These are phyloP conservation scores for Lodderomyces parapsilosis DNA, from an alignment of 1,139 yeast species.

Conservation along the genomic window DNA sequence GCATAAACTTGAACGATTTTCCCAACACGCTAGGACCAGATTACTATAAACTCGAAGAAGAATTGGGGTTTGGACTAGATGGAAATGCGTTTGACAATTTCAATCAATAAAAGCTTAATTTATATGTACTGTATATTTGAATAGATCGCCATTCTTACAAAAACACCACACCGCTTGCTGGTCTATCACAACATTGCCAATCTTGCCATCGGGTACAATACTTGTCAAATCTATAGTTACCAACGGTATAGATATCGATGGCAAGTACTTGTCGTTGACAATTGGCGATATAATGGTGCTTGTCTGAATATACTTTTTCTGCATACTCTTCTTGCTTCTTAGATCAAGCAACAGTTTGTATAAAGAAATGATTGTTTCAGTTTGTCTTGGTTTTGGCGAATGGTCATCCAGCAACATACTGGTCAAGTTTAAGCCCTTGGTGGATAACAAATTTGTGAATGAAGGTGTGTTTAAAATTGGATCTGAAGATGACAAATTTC, in stretches of 20 bases:
- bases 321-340: slow-evolving; percentile 31
- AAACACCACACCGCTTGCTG: slow-evolving; percentile 48
- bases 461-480: slow-evolving; percentile 10
- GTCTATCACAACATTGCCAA: slow-evolving; percentile 43
- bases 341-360: slow-evolving; percentile 38
- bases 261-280: slow-evolving; percentile 38
- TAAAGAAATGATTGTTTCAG: slow-evolving; percentile 28
- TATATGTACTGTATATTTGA: slow-evolving; percentile 24
- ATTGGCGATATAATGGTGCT: slow-evolving; percentile 37
- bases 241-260: slow-evolving; percentile 41
- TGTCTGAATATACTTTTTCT: slow-evolving; percentile 13
- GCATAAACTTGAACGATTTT: not conserved
- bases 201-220: slow-evolving; percentile 40
- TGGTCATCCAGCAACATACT: slow-evolving; percentile 9
- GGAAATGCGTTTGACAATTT: slow-evolving; percentile 21
- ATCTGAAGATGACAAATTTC: slow-evolving; percentile 10
- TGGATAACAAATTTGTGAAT: slow-evolving; percentile 10
- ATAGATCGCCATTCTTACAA: slow-evolving; percentile 52
- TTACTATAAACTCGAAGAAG: slow-evolving; percentile 44
- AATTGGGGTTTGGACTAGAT: slow-evolving; percentile 48
- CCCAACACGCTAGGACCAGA: slow-evolving; percentile 21
- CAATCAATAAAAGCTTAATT: slow-evolving; percentile 4
- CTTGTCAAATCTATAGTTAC: slow-evolving; percentile 33
- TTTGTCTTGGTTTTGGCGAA: slow-evolving; percentile 4
- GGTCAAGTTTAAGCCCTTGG: slow-evolving; percentile 14